These are phyloP conservation scores for Sporothrix sp. DNA, from an alignment of 2,329 filamentous ascomycete genomes.

Conservation along the genomic window DNA sequence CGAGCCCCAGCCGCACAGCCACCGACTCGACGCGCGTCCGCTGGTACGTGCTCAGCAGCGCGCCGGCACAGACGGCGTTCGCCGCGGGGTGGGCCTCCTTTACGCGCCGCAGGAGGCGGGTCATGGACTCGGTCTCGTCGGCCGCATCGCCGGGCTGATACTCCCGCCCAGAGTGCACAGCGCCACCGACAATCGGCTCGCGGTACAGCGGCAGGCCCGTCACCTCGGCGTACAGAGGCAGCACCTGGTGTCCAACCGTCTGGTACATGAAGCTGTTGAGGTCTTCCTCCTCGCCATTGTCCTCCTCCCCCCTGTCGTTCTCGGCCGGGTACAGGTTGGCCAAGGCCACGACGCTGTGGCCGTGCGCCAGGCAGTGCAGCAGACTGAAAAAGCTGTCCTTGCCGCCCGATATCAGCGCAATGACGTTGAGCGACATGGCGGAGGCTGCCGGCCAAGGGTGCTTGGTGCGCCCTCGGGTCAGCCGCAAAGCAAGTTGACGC, in stretches of 20 bases:
- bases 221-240: constrained; percentile 73
- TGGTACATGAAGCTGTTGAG: constrained; percentile 99
- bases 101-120: constrained; percentile 62
- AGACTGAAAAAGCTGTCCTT: constrained; percentile 96
- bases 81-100: constrained; percentile 62
- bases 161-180: constrained; percentile 60
- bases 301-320: constrained; percentile 18
- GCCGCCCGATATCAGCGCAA: constrained; percentile 87
- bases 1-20: constrained; percentile 70
- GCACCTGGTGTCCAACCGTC: constrained; percentile 80
- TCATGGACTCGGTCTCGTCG: constrained; percentile 85
- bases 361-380: constrained; percentile 79
- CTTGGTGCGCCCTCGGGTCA: no score
- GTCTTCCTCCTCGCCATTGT: constrained; percentile 43
- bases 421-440: constrained; percentile 52
- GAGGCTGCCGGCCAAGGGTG: no score
- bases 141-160: constrained; percentile 37
- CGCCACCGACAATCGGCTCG: constrained; percentile 60
- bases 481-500: no score
- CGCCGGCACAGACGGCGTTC: constrained; percentile 81
- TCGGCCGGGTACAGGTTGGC: constrained; percentile 68
- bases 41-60: constrained; percentile 92
- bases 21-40: constrained; percentile 91
- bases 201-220: constrained; percentile 79
- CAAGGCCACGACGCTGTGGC: constrained; percentile 75